phyloP scores from a whole-genome alignment of 176 grass and related monocot species.

The Carex myosuroides region DNA sequence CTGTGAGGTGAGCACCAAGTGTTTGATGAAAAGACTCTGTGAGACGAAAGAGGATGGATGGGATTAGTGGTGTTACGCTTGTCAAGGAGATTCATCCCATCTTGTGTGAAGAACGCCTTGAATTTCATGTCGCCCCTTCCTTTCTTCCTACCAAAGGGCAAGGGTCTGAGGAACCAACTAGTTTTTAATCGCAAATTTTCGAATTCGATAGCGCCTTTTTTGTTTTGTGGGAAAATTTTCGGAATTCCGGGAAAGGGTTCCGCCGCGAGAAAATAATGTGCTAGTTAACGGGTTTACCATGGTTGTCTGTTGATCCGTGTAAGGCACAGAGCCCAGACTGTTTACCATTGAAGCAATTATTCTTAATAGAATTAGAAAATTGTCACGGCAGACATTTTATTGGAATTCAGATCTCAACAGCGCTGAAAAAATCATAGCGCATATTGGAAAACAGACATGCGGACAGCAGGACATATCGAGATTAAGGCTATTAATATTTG shows the following conservation, averaged over 20 bases:
- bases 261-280: background rate
- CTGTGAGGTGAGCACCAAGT: slow-evolving; percentile 11
- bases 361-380: no score
- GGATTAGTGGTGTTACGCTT: slow-evolving; percentile 42
- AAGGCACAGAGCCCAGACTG: background rate
- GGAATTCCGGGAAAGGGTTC: background rate
- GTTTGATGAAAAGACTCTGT: slow-evolving; percentile 41
- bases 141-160: background rate
- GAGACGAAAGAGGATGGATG: background rate
- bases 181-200: background rate
- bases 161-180: background rate
- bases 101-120: slow-evolving; percentile 83
- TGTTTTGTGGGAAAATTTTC: background rate
- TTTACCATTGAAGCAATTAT: background rate
- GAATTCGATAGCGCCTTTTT: background rate
- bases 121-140: slow-evolving; percentile 59
- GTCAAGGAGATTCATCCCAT: slow-evolving; percentile 76
- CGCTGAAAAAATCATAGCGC: no score
- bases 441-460: no score
- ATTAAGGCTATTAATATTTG: no score
- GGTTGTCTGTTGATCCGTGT: background rate
- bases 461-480: no score
- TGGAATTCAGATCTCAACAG: no score
- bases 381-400: no score
- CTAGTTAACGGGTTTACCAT: background rate